A percentile compares a stretch with the other conserved stretches of the same genome.
Conservation (phyloP, 176 grass and related monocot genomes). For the Cenchrus fungigraminus region DNA sequence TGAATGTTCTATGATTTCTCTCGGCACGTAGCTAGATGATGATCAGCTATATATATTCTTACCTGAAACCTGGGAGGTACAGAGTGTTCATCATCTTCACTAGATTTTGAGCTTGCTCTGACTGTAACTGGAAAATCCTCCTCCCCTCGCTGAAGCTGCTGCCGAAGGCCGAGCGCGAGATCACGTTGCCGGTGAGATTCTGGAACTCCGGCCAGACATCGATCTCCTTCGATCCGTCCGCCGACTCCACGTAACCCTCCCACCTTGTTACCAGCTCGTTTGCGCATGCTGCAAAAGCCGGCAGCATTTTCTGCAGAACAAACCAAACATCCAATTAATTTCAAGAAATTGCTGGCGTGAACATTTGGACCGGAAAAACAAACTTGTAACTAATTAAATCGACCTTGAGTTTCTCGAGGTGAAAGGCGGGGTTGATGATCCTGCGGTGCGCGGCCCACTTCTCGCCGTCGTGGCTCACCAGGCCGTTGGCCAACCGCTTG, state of each 20-base stretch:
- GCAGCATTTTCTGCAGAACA: slow-evolving; percentile 55
- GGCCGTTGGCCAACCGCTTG: slow-evolving; percentile 4
- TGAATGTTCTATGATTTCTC: not conserved
- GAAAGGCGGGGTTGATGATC: slow-evolving; percentile 77
- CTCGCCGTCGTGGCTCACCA: slow-evolving; percentile 46
- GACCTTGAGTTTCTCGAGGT: slow-evolving; percentile 69
- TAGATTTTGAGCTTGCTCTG: slow-evolving; percentile 46
- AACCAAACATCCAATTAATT: not conserved
- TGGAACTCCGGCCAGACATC: slow-evolving; percentile 79
- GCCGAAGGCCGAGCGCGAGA: slow-evolving; percentile 70
- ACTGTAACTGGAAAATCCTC: slow-evolving; percentile 56
- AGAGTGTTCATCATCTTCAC: not conserved
- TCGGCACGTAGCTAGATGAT: too few relatives aligned
- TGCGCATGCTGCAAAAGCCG: slow-evolving; percentile 45
- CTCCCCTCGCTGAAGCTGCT: slow-evolving; percentile 67
- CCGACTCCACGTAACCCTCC: slow-evolving; percentile 17
- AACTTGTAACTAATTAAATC: too few relatives aligned
- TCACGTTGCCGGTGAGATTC: slow-evolving; percentile 54
- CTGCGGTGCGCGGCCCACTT: slow-evolving; percentile 73
- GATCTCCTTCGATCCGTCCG: slow-evolving; percentile 38
- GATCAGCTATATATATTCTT: not conserved
- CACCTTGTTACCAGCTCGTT: slow-evolving; percentile 49
- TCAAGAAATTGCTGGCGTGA: not conserved
- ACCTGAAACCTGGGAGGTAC: slow-evolving; percentile 53
- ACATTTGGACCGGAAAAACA: not conserved